phyloP scores from a whole-genome alignment of 768 basidiomycete species.

The Tulasnella sp. region DNA sequence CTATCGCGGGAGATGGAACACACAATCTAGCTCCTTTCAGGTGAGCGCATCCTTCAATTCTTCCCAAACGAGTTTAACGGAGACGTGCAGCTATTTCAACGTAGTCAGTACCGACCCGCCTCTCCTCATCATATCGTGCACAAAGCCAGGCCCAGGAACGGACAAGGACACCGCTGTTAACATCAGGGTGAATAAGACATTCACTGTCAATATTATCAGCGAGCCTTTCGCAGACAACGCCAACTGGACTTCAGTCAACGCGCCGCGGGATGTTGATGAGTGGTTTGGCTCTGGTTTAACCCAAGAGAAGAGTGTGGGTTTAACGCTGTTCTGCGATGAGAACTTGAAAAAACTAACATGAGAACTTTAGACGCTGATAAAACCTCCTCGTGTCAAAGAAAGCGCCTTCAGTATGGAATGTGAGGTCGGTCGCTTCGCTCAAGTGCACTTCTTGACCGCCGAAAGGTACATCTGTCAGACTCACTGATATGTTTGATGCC shows the following conservation, averaged over 20 bases:
- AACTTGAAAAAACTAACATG: slow-evolving; percentile 37
- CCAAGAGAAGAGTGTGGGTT: slow-evolving; percentile 40
- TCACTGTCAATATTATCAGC: slow-evolving; percentile 54
- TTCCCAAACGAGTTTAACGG: not conserved
- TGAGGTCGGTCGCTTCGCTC: slow-evolving; percentile 33
- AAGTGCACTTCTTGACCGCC: not conserved
- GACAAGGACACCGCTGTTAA: slow-evolving; percentile 57
- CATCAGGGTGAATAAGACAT: slow-evolving; percentile 51
- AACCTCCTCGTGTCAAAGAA: slow-evolving; percentile 44
- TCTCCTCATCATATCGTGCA: slow-evolving; percentile 50
- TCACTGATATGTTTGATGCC: slow-evolving; percentile 21
- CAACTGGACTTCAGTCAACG: slow-evolving; percentile 44
- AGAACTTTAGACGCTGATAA: slow-evolving; percentile 39
- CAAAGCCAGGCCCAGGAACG: slow-evolving; percentile 28
- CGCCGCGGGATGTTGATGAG: slow-evolving; percentile 42
- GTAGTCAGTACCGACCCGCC: slow-evolving; percentile 54
- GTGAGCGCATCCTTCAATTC: slow-evolving; percentile 24
- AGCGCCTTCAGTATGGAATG: slow-evolving; percentile 53
- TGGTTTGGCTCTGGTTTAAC: slow-evolving; percentile 53
- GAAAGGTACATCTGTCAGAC: not conserved
- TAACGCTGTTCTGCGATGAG: slow-evolving; percentile 27
- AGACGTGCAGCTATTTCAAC: slow-evolving; percentile 45
- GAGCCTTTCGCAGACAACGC: slow-evolving; percentile 43
- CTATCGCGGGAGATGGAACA: slow-evolving; percentile 38
- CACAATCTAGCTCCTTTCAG: slow-evolving; percentile 60